phyloP scores from a whole-genome alignment of 371 early-diverging fungal species.

The Apophysomyces elegans region DNA sequence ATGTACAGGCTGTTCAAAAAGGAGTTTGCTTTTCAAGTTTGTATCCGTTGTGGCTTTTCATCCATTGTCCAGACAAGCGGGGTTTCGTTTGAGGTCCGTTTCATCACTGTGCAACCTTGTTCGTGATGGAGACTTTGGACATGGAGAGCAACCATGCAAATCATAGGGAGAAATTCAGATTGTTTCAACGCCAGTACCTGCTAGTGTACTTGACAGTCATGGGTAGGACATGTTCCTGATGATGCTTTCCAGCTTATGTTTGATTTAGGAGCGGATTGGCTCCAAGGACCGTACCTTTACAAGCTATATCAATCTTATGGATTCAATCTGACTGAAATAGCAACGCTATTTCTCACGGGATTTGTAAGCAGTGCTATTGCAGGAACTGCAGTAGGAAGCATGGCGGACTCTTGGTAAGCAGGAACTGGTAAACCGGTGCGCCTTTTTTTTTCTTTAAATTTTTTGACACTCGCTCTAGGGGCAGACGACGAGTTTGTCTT shows the following conservation, averaged over 20 bases:
- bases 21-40: background rate
- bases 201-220: conserved; percentile 67
- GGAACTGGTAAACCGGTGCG: background rate
- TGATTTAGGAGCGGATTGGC: conserved; percentile 70
- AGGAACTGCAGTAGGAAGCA: conserved; percentile 73
- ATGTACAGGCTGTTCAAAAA: conserved; percentile 2
- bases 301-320: conserved; percentile 69
- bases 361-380: conserved; percentile 76
- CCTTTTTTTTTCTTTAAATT: background rate
- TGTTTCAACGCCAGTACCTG: conserved; percentile 53
- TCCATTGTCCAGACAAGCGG: background rate
- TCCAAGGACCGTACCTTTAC: conserved; percentile 79
- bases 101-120: background rate
- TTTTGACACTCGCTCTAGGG: conserved; percentile 46
- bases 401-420: conserved; percentile 73
- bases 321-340: conserved; percentile 63
- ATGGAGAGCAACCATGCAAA: conserved; percentile 1
- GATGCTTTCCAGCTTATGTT: background rate
- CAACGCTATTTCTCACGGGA: conserved; percentile 72
- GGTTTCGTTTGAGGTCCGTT: background rate
- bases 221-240: conserved; percentile 41
- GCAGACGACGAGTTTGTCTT: conserved; percentile 66
- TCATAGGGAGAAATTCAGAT: conserved; percentile 23
- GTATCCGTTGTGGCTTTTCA: background rate
- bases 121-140: conserved; percentile 18